Evolutionary conservation across 345 rosid species (phyloP).

Genomic region (Populus davidiana): DNA sequence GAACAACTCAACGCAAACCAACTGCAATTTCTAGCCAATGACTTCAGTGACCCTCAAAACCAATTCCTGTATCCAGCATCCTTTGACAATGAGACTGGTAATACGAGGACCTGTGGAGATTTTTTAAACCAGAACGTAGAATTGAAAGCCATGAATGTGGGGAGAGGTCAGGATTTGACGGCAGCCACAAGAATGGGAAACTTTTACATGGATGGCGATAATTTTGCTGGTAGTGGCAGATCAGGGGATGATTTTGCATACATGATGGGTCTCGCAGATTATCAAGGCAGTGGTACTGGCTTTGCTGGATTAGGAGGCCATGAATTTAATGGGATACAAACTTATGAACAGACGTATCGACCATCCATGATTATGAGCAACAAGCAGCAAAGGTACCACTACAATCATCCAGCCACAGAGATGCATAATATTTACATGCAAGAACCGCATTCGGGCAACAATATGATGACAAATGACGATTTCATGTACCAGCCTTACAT

Average conservation of each 20-base stretch:
- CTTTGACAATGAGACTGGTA: slow-evolving; percentile 16
- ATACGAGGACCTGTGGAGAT: slow-evolving; percentile 6
- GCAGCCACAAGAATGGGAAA: slow-evolving; percentile 9
- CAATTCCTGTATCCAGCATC: slow-evolving; percentile 26
- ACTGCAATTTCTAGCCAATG: slow-evolving; percentile 12
- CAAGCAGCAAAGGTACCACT: slow-evolving; percentile 12
- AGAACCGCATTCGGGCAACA: not conserved
- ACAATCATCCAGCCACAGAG: slow-evolving; percentile 18
- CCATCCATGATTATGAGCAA: slow-evolving; percentile 15
- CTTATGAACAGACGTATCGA: slow-evolving; percentile 13
- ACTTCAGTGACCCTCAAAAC: slow-evolving; percentile 6
- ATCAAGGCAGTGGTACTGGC: slow-evolving; percentile 11
- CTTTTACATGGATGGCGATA: slow-evolving; percentile 11
- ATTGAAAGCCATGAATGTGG: not conserved
- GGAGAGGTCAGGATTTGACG: slow-evolving; percentile 8
- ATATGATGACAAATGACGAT: slow-evolving; percentile 10
- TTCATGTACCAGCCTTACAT: slow-evolving; percentile 13
- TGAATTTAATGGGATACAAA: slow-evolving; percentile 12
- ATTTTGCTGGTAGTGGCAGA: not conserved
- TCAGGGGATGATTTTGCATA: slow-evolving; percentile 6
- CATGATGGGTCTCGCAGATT: slow-evolving; percentile 8
- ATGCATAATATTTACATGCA: slow-evolving; percentile 16
- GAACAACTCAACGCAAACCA: slow-evolving; percentile 11
- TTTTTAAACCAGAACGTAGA: slow-evolving; percentile 12
- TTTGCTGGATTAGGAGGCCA: slow-evolving; percentile 14